Conservation (phyloP, 2,329 filamentous ascomycete genomes). For the Periconia macrospinosa region DNA sequence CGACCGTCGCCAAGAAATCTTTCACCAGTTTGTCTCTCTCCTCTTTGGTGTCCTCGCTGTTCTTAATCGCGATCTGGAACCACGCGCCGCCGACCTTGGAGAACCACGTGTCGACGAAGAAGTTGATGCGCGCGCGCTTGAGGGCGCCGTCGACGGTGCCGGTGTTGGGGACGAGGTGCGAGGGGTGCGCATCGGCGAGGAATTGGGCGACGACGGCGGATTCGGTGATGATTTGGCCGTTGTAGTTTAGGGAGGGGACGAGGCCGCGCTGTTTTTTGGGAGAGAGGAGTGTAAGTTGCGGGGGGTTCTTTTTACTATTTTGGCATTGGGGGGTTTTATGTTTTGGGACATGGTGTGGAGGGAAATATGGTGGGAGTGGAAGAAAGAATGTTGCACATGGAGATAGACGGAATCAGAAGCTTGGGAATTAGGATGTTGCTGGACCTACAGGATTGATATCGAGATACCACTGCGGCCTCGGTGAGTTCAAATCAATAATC, state of each 20-base stretch:
- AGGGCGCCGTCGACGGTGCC: conserved; percentile 59
- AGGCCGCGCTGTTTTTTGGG: conserved; percentile 68
- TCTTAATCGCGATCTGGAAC: conserved; percentile 51
- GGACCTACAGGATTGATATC: conserved; percentile 69
- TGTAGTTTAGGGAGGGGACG: conserved; percentile 70
- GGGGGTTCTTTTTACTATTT: no score
- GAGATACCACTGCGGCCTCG: conserved; percentile 74
- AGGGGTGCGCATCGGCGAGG: conserved; percentile 69
- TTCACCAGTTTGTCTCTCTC: conserved; percentile 53
- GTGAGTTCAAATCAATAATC: conserved; percentile 69
- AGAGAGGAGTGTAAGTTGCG: conserved; percentile 1
- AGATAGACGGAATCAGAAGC: no score
- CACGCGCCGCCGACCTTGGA: conserved; percentile 60
- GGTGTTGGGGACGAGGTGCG: conserved; percentile 64
- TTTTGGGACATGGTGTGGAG: no score
- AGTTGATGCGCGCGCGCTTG: conserved; percentile 65
- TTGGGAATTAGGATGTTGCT: no score
- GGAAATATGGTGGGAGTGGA: no score
- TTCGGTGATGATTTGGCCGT: conserved; percentile 68
- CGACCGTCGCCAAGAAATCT: conserved; percentile 58
- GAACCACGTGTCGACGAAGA: conserved; percentile 73
- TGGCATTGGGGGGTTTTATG: no score
- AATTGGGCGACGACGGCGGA: conserved; percentile 74
- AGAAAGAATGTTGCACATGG: no score
- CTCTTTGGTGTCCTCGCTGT: conserved; percentile 53